Conservation (phyloP, 1,284 basidiomycete genomes). For the Puccinia horiana region DNA sequence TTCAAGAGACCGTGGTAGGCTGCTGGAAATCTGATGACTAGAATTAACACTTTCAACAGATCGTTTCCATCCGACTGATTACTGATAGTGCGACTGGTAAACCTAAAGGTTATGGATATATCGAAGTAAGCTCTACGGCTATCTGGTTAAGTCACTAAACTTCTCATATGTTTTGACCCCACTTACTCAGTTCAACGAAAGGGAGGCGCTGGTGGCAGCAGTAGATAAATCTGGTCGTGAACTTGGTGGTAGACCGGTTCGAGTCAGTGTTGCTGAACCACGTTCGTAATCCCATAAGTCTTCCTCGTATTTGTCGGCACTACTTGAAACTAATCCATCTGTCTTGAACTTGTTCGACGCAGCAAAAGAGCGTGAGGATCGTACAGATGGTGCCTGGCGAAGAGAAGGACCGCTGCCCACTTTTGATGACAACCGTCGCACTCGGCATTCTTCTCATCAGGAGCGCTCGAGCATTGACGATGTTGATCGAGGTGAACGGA, state of each 20-base stretch:
- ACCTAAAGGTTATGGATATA: conserved; percentile 96
- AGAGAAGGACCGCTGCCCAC: conserved; percentile 38
- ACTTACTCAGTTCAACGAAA: conserved; percentile 15
- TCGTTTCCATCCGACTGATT: conserved; percentile 86
- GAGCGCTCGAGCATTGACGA: conserved; percentile 33
- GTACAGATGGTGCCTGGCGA: conserved; percentile 45
- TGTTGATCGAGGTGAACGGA: conserved; percentile 43
- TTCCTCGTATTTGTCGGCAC: neutral
- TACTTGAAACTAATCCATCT: neutral
- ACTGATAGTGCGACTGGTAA: conserved; percentile 75
- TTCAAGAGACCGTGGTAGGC: too few species aligned
- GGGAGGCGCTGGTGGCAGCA: conserved; percentile 39
- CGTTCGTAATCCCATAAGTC: conserved; percentile 65
- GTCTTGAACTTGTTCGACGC: neutral
- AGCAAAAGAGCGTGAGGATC: conserved; percentile 49
- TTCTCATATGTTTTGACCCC: conserved; percentile 65
- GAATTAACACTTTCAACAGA: conserved; percentile 60
- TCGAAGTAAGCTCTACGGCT: conserved; percentile 80
- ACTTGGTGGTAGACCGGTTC: conserved; percentile 76
- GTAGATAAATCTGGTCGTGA: conserved; percentile 55
- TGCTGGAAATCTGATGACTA: neutral
- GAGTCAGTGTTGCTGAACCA: conserved; percentile 92
- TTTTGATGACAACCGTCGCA: conserved; percentile 47
- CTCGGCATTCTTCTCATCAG: conserved; percentile 25
- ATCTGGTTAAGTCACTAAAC: conserved; percentile 75